Percentiles rank a stretch among this genome's conserved stretches.
Evolutionary conservation across 495 filamentous ascomycete genomes (phyloP).

Genomic region (Penicillium paradoxum): DNA sequence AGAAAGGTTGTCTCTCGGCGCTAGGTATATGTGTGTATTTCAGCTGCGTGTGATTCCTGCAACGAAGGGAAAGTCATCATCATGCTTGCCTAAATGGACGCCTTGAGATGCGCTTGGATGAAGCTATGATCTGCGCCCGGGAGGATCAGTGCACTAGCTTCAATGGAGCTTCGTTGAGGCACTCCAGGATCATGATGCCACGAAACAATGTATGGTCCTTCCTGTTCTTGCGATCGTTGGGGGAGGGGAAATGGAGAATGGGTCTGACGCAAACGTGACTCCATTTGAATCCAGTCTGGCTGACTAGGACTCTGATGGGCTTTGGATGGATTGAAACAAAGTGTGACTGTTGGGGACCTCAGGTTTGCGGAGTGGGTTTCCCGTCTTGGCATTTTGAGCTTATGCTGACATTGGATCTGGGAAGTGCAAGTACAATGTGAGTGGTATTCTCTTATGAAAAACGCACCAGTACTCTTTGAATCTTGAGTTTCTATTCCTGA

Average conservation of each 20-base stretch:
- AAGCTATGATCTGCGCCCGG: slow-evolving; percentile 31
- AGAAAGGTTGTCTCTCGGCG: slow-evolving; percentile 39
- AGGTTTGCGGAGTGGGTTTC: slow-evolving; percentile 33
- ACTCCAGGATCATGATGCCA: slow-evolving; percentile 35
- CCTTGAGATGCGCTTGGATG: slow-evolving; percentile 35
- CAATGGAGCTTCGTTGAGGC: slow-evolving; percentile 42
- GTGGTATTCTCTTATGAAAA: too few relatives aligned
- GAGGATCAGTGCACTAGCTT: slow-evolving; percentile 36
- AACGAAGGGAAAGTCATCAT: slow-evolving; percentile 39
- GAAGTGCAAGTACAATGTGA: slow-evolving; percentile 16
- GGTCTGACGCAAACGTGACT: slow-evolving; percentile 35
- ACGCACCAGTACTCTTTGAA: too few relatives aligned
- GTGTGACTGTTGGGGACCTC: neutral
- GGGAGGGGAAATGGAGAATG: slow-evolving; percentile 23
- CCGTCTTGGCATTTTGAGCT: neutral
- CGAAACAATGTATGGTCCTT: slow-evolving; percentile 28
- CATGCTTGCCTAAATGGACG: slow-evolving; percentile 38
- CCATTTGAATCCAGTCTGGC: slow-evolving; percentile 34
- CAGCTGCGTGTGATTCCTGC: slow-evolving; percentile 38
- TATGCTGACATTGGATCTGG: slow-evolving; percentile 8
- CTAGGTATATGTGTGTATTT: slow-evolving; percentile 38
- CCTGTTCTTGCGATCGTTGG: slow-evolving; percentile 41
- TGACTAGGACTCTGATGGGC: slow-evolving; percentile 32
- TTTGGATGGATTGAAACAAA: too few relatives aligned
- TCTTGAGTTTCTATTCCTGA: too few relatives aligned